Base-by-base conservation (phyloP, 768 basidiomycete species). In the Rhizopogon salebrosus region DNA sequence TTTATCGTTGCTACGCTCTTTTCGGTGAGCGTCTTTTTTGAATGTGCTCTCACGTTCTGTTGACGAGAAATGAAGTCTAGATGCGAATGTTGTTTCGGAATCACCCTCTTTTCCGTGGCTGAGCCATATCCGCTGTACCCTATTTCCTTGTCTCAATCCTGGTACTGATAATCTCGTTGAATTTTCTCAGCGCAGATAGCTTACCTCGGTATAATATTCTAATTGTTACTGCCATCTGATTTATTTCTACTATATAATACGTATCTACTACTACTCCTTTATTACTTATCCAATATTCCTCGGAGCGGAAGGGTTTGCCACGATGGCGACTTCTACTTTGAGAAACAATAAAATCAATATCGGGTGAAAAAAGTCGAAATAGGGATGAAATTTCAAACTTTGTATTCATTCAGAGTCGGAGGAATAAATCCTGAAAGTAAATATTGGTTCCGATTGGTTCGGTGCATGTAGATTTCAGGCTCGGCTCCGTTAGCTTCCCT, bases 401-500 rank as follows among this genome's bases (percentile, higher is more conserved):
- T 11, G 26, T 26, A 45, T 45, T 45, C 42, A 46, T 31, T 46
- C 16, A 20, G 22, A 31, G 27, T 46, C 45, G 45, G 45, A 46
- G 45, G 45, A 34, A 46, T 46, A 46, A 46, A 46, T 34, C 14
- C 29, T 34, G 14, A 20, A 0, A 34, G 29, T 46, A 54, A 41
- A 13, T 34, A 34, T 34, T 54, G 48, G 70, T 75, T 80, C 82
- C 81, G 82, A 82, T 82, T 82, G 82, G 79, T 57, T 80, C 82
- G 82, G 81, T 81, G 75, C 73, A 74, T 75, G 71, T 73, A 46
- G 45, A 66, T 66, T 65, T 63, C 66, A 70, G 64, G 70, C 68
- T 76, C 74, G 75, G 75, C 68, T 72, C 72, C 72, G 70, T 70
- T 60, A 62, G 57, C 55, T 60, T 64, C 69, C 65, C 67, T 71